Evolutionary conservation across 2,329 filamentous ascomycete genomes (phyloP).

Genomic region (Aquanectria penicillioides): DNA sequence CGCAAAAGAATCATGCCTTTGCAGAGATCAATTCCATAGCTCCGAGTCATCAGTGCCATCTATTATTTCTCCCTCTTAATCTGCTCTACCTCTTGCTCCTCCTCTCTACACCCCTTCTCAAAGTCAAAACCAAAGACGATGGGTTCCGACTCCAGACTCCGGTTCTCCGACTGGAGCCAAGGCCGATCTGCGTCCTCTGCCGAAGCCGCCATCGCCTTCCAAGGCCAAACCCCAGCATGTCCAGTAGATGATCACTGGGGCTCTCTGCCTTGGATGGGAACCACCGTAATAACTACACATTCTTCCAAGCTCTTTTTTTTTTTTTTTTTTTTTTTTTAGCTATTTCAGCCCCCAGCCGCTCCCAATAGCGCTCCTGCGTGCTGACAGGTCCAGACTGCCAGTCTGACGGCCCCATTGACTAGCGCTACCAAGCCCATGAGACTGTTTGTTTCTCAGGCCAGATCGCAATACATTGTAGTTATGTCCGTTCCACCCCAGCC

Average conservation of each 20-base stretch:
- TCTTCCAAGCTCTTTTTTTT: too few species aligned
- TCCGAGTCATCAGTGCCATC: too few species aligned
- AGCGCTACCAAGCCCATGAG: background rate
- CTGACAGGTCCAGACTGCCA: conserved; percentile 14
- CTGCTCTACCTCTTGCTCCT: too few species aligned
- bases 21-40: too few species aligned
- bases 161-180: conserved; percentile 3
- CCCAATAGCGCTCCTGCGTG: conserved; percentile 3
- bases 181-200: conserved; percentile 13
- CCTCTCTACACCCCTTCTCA: too few species aligned
- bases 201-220: conserved; percentile 4
- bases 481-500: background rate
- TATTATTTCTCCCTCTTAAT: too few species aligned
- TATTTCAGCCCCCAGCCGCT: background rate
- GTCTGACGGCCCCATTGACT: conserved; percentile 7
- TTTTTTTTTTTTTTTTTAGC: background rate
- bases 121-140: too few species aligned
- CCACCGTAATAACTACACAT: background rate
- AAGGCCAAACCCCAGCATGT: conserved; percentile 6
- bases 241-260: conserved; percentile 3
- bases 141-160: conserved; percentile 13
- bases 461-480: conserved; percentile 8
- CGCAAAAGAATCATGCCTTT: too few species aligned
- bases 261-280: background rate
- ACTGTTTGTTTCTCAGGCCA: conserved; percentile 16